Base-by-base conservation (phyloP, 805 yeast genomes). In the Huiozyma sinensis region DNA sequence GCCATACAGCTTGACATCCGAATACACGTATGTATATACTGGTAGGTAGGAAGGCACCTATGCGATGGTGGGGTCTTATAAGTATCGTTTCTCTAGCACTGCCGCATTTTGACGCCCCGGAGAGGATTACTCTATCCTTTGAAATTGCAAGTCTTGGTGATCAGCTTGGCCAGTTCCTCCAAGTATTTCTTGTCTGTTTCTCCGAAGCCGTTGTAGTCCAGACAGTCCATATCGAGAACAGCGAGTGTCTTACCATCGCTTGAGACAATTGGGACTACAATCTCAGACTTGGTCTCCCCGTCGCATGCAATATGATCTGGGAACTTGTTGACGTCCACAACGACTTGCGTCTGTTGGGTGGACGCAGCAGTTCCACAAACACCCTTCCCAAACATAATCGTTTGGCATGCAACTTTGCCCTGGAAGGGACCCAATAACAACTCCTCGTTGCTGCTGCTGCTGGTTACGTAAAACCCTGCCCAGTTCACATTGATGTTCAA, bases 241-340 rank as follows among this genome's bases (percentile, higher is more conserved):
- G 92, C 97, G 13, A 75, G 54, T 1, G 79, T 65, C 11, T 55
- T 55, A 2, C 71, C 74, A 3, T 65, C 63, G 4, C 57, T 56
- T 9, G 62, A 55, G 0, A 77, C 55, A 6, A 89, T 75, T 0
- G 97, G 97, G 1, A 90, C 89, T 17, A 92, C 97, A 30, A 90
- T 83, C 58, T 90, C 98, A 60, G 95, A 83, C 50, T 82, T 74
- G 0, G 97, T 90, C 46, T 81, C 95, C 0, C 95, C 95, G 65
- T 92, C 98, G 65, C 98, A 90, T 0, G 97, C 97, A 50, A 90
- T 92, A 59, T 90, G 97, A 1, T 95, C 95, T 0, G 95, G 95
- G 54, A 77, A 87, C 52, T 73, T 60, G 17, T 81, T 70, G 2
- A 90, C 97, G 59, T 90, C 76, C 1, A 72, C 69, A 8, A 90